A percentile compares a stretch with the other conserved stretches of the same genome.
Conservation (phyloP, 495 filamentous ascomycete genomes). For the Staphylotrichum longicolle region DNA sequence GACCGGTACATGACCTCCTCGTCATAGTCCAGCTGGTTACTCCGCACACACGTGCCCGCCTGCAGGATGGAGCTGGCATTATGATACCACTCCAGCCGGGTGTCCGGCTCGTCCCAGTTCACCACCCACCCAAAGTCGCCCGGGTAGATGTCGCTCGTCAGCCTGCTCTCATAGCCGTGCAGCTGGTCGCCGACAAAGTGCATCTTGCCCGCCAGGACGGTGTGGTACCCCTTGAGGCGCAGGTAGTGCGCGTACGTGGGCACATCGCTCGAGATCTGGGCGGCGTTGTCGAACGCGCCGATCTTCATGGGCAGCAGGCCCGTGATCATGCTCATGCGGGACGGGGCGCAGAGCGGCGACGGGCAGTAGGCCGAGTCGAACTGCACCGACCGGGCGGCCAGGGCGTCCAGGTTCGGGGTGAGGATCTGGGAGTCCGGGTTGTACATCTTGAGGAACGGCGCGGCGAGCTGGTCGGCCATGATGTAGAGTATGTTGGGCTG, state of each 20-base stretch:
- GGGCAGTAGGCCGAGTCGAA: constrained; percentile 91
- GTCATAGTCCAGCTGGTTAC: constrained; percentile 93
- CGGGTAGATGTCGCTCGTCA: constrained; percentile 91
- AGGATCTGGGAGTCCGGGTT: constrained; percentile 76
- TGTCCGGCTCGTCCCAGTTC: constrained; percentile 85
- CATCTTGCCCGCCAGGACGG: constrained; percentile 90
- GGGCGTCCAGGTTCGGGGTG: constrained; percentile 79
- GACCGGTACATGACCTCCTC: constrained; percentile 88
- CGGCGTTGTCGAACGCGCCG: constrained; percentile 82
- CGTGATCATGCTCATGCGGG: constrained; percentile 84
- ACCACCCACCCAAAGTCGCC: constrained; percentile 88
- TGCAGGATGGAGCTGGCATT: constrained; percentile 87
- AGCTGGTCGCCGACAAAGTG: constrained; percentile 92
- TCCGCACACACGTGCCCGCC: constrained; percentile 75
- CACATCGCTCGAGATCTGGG: constrained; percentile 67
- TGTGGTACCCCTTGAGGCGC: constrained; percentile 80
- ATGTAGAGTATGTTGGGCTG: constrained; percentile 49
- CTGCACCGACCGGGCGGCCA: constrained; percentile 73
- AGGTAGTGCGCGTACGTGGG: constrained; percentile 90
- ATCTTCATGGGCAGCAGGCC: constrained; percentile 85
- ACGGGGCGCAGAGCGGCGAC: constrained; percentile 82
- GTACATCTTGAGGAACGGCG: constrained; percentile 79
- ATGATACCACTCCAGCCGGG: constrained; percentile 85
- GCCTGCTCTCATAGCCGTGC: constrained; percentile 81
- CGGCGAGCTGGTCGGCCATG: constrained; percentile 91